Evolutionary conservation across 208 protist genomes (phyloP).

Genomic region (Strigomonas culicis): DNA sequence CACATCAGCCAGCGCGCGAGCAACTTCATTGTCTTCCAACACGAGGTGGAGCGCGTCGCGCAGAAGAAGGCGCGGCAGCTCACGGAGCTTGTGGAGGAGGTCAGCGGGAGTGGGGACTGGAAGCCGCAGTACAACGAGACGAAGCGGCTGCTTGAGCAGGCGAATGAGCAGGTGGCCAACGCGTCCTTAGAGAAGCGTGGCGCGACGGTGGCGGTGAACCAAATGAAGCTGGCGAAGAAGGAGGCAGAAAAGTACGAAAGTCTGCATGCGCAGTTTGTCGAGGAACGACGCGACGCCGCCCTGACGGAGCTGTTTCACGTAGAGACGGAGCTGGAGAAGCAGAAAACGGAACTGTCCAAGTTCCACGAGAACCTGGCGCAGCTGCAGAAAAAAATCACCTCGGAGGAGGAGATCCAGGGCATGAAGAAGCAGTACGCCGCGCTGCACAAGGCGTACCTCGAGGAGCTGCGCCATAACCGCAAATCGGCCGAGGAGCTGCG

Average conservation of each 20-base stretch:
- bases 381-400: constrained; percentile 67
- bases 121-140: constrained; percentile 91
- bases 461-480: constrained; percentile 65
- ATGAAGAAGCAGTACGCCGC: constrained; percentile 75
- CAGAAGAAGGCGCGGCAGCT: constrained; percentile 94
- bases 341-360: constrained; percentile 58
- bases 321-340: constrained; percentile 65
- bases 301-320: constrained; percentile 91
- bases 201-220: constrained; percentile 88
- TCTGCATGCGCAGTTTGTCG: constrained; percentile 33
- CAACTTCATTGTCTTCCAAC: constrained; percentile 97
- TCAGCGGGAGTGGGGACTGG: constrained; percentile 93
- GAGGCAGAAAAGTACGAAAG: constrained; percentile 92
- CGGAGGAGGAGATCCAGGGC: constrained; percentile 65
- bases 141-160: constrained; percentile 56
- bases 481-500: constrained; percentile 60
- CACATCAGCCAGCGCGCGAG: constrained; percentile 86
- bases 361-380: constrained; percentile 49
- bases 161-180: constrained; percentile 71
- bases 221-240: constrained; percentile 94
- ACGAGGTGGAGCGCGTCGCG: constrained; percentile 96
- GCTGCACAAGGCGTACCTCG: constrained; percentile 75
- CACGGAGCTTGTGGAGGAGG: constrained; percentile 95
- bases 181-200: constrained; percentile 90
- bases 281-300: constrained; percentile 60